These are phyloP conservation scores for Epichloe gansuensis DNA, from an alignment of 2,329 filamentous ascomycete species.

Conservation along the genomic window DNA sequence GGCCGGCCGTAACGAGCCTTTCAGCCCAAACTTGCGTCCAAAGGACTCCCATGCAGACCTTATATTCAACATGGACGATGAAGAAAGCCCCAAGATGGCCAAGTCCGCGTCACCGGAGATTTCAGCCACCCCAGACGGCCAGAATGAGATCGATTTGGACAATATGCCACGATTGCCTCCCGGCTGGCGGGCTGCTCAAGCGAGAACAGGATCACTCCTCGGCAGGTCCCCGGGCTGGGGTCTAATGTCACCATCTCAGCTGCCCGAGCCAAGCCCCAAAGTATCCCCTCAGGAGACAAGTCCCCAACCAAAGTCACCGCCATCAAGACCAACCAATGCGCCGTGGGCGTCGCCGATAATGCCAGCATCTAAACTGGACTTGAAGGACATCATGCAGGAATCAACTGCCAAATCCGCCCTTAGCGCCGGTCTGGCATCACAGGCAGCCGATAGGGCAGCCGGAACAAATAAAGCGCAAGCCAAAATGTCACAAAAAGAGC, in stretches of 20 bases:
- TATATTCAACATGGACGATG: slow-evolving; percentile 92
- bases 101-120: slow-evolving; percentile 17
- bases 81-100: slow-evolving; percentile 27
- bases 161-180: slow-evolving; percentile 18
- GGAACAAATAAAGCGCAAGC: slow-evolving; percentile 24
- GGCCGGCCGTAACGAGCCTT: slow-evolving; percentile 36
- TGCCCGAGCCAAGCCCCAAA: background rate
- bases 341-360: slow-evolving; percentile 41
- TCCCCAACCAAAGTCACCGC: background rate
- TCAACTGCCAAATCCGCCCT: slow-evolving; percentile 39
- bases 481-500: slow-evolving; percentile 83
- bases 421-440: slow-evolving; percentile 39
- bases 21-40: slow-evolving; percentile 54
- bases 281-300: background rate
- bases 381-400: slow-evolving; percentile 63
- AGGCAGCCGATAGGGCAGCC: slow-evolving; percentile 32
- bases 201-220: background rate
- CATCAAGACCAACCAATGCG: slow-evolving; percentile 15
- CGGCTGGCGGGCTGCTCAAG: slow-evolving; percentile 14
- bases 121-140: slow-evolving; percentile 9
- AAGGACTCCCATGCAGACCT: slow-evolving; percentile 61
- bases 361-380: slow-evolving; percentile 50
- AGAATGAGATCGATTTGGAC: slow-evolving; percentile 15
- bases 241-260: background rate
- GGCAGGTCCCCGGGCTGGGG: background rate